phyloP scores from a whole-genome alignment of 1,139 yeast genomes.

The Eremothecium sinecaudum region DNA sequence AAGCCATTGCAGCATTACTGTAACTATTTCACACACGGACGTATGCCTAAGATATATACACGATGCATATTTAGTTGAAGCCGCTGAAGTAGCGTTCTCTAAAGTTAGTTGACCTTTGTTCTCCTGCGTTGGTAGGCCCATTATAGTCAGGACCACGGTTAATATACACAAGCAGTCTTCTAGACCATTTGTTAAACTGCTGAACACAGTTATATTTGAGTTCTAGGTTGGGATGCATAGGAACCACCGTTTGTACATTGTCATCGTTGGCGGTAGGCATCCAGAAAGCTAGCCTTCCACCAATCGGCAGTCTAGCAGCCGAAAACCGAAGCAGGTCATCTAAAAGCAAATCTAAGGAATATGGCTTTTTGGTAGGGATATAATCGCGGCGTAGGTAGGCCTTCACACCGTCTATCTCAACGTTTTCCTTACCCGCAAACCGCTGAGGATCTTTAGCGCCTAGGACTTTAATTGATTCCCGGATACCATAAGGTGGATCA shows the following conservation, averaged over 20 bases:
- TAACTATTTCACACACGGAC: too few relatives aligned
- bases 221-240: constrained; percentile 67
- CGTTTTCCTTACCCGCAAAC: constrained; percentile 54
- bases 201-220: constrained; percentile 71
- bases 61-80: too few relatives aligned
- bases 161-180: constrained; percentile 72
- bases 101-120: constrained; percentile 42
- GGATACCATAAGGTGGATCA: constrained; percentile 96
- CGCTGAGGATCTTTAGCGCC: constrained; percentile 66
- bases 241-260: constrained; percentile 58
- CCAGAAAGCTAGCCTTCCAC: constrained; percentile 89
- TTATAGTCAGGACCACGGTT: constrained; percentile 50
- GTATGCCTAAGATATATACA: too few relatives aligned
- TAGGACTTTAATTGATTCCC: constrained; percentile 89
- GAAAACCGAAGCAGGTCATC: constrained; percentile 71
- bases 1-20: too few relatives aligned
- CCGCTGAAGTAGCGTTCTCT: constrained; percentile 74
- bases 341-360: constrained; percentile 63
- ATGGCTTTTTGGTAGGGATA: constrained; percentile 88
- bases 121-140: constrained; percentile 46
- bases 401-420: constrained; percentile 64
- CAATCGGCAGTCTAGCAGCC: constrained; percentile 56
- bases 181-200: constrained; percentile 85
- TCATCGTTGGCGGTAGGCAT: constrained; percentile 97
- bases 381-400: constrained; percentile 76